phyloP scores from a whole-genome alignment of 805 yeast genomes.

The Monosporozyma solicola region DNA sequence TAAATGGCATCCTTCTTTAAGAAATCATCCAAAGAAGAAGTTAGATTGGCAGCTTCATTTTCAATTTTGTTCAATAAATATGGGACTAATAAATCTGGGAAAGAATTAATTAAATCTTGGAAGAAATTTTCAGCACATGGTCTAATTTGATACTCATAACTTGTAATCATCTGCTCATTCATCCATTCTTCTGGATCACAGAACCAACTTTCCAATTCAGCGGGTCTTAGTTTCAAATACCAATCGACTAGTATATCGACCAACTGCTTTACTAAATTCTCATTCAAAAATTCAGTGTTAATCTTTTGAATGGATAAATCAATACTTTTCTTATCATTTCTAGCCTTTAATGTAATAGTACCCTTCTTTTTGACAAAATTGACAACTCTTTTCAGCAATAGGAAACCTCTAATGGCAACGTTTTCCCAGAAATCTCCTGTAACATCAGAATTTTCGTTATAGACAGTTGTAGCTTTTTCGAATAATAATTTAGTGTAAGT shows the following conservation, averaged over 20 bases:
- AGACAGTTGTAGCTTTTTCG: constrained; percentile 55
- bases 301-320: constrained; percentile 46
- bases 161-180: constrained; percentile 63
- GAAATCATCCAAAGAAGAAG: constrained; percentile 37
- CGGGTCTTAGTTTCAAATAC: constrained; percentile 65
- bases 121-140: constrained; percentile 84
- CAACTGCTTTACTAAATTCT: constrained; percentile 45
- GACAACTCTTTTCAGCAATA: constrained; percentile 56
- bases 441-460: constrained; percentile 42
- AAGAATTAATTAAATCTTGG: constrained; percentile 59
- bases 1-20: constrained; percentile 70
- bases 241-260: constrained; percentile 60
- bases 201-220: constrained; percentile 74
- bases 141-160: constrained; percentile 77
- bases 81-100: constrained; percentile 45
- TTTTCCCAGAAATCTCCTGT: constrained; percentile 65
- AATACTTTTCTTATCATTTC: constrained; percentile 57
- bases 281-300: constrained; percentile 48
- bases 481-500: constrained; percentile 53
- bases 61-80: constrained; percentile 53
- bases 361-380: constrained; percentile 57
- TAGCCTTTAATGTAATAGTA: constrained; percentile 54
- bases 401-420: constrained; percentile 55
- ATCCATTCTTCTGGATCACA: constrained; percentile 91
- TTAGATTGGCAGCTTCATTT: constrained; percentile 28